Base-by-base conservation (phyloP, 352 stramenopile genomes). In the Thalassiosira sp. region DNA sequence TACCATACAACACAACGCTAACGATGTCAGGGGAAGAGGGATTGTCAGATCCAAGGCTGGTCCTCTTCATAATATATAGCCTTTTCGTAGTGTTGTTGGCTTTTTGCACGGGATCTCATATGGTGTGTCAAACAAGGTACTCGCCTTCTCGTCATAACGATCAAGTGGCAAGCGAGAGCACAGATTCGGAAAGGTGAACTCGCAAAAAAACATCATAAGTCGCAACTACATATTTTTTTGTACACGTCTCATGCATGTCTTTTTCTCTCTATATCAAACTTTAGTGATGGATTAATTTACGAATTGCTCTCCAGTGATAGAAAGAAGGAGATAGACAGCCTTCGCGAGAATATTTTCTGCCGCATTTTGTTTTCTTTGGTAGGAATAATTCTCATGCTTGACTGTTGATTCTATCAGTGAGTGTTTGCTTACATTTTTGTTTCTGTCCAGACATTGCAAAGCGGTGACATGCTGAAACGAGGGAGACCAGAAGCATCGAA, bases 301-400 rank as follows among this genome's bases (percentile, higher is more conserved):
- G 49, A 57, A 40, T 10, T 57, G 18, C 49, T 57, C 25, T 57
- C 49, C 5, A 15, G 5, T 24, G 15, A 2, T 35, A 57, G 49
- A 18, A 35, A 57, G 49, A 33, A 57, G 3, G 49, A 57, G 49
- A 35, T 57, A 3, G 49, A 57, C 15, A 40, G 24, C 25, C 49
- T 57, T 18, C 49, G 49, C 6, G 2, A 5, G 1, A 40, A 16
- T 18, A 33, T 40, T 40, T 57, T 57, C 1, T 8, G 11, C 13
- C 25, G 25, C 49, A 18, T 33, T 2, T 57, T 57, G 24, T 57
- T 57, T 57, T 27, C 24, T 8, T 16, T 40, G 49, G 49, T 57
- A 57, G 18, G 49, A 40, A 24, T 40, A 40, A 6, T 57, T 10
- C 2, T 20, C 16, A n/a, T n/a, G n/a, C n/a, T n/a, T n/a, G n/a